phyloP scores from a whole-genome alignment of 2,329 filamentous ascomycete genomes.

The Grosmannia huntii region DNA sequence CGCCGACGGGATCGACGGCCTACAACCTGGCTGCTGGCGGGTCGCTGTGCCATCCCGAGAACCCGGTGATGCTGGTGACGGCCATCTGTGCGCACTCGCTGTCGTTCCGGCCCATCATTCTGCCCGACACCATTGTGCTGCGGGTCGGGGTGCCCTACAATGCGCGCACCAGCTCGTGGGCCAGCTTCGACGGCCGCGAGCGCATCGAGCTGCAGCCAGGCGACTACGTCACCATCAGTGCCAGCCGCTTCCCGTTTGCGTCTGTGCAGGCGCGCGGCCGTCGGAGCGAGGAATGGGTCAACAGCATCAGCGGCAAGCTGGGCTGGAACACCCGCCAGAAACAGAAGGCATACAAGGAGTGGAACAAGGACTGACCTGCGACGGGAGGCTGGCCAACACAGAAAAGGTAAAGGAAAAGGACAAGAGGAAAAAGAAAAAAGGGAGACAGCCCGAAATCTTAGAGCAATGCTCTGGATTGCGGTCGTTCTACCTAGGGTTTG shows the following conservation, averaged over 20 bases:
- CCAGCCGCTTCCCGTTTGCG: slow-evolving; percentile 64
- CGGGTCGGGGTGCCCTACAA: slow-evolving; percentile 91
- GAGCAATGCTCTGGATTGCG: no score
- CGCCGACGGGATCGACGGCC: slow-evolving; percentile 85
- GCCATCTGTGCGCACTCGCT: slow-evolving; percentile 92
- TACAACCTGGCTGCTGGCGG: slow-evolving; percentile 96
- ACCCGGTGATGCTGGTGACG: slow-evolving; percentile 88
- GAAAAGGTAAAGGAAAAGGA: neutral
- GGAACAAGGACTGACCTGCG: slow-evolving; percentile 21
- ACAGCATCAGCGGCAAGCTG: slow-evolving; percentile 65
- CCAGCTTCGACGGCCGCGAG: slow-evolving; percentile 93
- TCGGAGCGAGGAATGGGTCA: slow-evolving; percentile 67
- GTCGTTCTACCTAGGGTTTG: no score
- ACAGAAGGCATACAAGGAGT: slow-evolving; percentile 50
- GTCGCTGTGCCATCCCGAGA: slow-evolving; percentile 88
- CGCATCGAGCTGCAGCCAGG: slow-evolving; percentile 66
- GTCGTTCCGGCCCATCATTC: slow-evolving; percentile 89
- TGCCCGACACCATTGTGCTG: slow-evolving; percentile 91
- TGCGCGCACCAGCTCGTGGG: slow-evolving; percentile 81
- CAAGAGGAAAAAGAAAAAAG: slow-evolving; percentile 1
- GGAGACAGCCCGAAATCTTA: no score
- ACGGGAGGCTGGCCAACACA: no score
- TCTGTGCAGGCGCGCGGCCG: slow-evolving; percentile 58
- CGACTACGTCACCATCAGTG: slow-evolving; percentile 76
- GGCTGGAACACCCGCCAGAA: slow-evolving; percentile 73